Evolutionary conservation across 306 rosid genomes (phyloP).

Genomic region (Castanea crenata): DNA sequence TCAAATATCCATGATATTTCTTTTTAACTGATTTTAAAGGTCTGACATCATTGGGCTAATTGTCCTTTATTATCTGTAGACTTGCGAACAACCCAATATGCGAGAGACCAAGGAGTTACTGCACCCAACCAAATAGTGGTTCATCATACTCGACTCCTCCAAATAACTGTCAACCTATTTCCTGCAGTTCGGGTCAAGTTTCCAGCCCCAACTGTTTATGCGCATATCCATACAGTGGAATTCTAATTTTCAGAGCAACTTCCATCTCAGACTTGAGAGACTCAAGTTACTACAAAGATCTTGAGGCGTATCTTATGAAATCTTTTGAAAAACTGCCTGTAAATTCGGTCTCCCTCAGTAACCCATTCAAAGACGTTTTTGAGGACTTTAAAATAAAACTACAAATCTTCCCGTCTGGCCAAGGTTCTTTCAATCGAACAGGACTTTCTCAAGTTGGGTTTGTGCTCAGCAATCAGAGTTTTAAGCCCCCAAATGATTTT

Average conservation of each 20-base stretch:
- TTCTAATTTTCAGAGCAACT: constrained; percentile 55
- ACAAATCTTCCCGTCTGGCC: constrained; percentile 46
- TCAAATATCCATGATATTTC: too few species aligned
- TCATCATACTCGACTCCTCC: constrained; percentile 22
- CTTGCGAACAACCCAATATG: constrained; percentile 58
- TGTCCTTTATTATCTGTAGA: constrained; percentile 25
- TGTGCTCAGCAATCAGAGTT: constrained; percentile 50
- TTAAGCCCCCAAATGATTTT: constrained; percentile 29
- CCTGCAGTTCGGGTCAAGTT: constrained; percentile 34
- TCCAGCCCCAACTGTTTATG: constrained; percentile 73
- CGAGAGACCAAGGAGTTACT: constrained; percentile 13
- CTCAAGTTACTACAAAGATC: constrained; percentile 15
- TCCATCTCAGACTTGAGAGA: constrained; percentile 45
- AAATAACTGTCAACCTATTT: constrained; percentile 32
- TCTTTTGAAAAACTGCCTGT: constrained; percentile 30
- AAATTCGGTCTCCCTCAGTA: constrained; percentile 47
- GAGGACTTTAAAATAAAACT: constrained; percentile 40
- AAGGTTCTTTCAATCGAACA: constrained; percentile 40
- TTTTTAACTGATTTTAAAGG: too few species aligned
- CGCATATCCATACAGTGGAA: constrained; percentile 63
- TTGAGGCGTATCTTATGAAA: constrained; percentile 22
- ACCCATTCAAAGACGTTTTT: constrained; percentile 14
- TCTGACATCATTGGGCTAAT: not conserved
- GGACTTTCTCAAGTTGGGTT: constrained; percentile 38
- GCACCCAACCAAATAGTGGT: constrained; percentile 20